Evolutionary conservation across 2,329 filamentous ascomycete genomes (phyloP), one percentile per base, ranked within the genome.

Genomic region (Thermothelomyces thermophilus): DNA sequence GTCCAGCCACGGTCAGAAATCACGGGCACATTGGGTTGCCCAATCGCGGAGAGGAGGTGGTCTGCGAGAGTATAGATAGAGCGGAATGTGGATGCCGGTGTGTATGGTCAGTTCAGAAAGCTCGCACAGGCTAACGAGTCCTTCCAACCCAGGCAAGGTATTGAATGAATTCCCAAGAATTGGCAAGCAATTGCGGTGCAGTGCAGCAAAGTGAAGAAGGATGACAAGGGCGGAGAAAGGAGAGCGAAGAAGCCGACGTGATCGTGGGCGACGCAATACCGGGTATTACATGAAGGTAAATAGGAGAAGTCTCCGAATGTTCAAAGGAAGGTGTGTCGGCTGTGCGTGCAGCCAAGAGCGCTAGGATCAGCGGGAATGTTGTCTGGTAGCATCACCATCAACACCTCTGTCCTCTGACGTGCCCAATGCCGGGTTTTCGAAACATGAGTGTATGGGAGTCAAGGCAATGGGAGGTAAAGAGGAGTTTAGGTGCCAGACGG

Each of bases 1-100:
- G 51, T 56, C 48, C 48, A 52, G 54, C 54, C 51, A 56, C 54
- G 42, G 26, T 53, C 17, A 44, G 10, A n/a, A 22, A n/a, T 48
- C 33, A 41, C 45, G 45, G 17, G 46, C 16, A 26, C 40, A 37
- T 48, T 22, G 14, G 39, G 10, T 39, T 28, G 37, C 37, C 37
- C 31, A 30, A 22, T 42, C 39, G 28, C 9, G 46, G 33, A 34
- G 39, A 10, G 11, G n/a, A 24, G 10, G 11, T 35, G 20, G 16
- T 28, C 8, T 16, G 16, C 20, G 24, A 14, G 9, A 14, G 30
- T 14, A 10, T 31, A 31, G 30, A 10, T 14, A 26, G 30, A 14
- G 10, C 7, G 17, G n/a, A n/a, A n/a, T n/a, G n/a, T n/a, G n/a
- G n/a, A n/a, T n/a, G n/a, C n/a, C n/a, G n/a, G n/a, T n/a, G n/a